Base-by-base conservation (phyloP, 108 stramenopile species). In the Nitzschia inconspicua region DNA sequence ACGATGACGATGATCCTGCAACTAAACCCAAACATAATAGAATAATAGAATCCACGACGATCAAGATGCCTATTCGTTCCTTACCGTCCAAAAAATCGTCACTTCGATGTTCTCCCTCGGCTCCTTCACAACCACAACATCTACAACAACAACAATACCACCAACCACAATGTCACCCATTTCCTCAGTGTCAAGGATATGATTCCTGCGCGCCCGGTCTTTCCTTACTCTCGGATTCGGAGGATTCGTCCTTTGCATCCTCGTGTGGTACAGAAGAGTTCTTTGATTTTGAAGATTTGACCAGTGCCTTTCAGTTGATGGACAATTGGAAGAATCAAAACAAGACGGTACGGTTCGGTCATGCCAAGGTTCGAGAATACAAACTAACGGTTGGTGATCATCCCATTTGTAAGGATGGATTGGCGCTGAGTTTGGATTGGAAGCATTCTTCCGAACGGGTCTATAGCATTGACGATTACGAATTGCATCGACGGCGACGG, bases 351-450 rank as follows among this genome's bases (percentile, higher is more conserved):
- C 46, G 57, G 25, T 68, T 68, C 35, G 8, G 10, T 14, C 30
- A 39, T 0, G 50, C 50, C 9, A 28, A 36, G 1, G 47, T 68
- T 30, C 72, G 76, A 29, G 60, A 72, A 27, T 74, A 80, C 56
- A 43, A 40, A 18, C 27, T 79, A 10, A 65, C 56, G 9, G 31
- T 80, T 8, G 83, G 79, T 35, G 83, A 80, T 61, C 71, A 83
- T 51, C 78, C 78, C 7, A 58, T 52, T 3, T 79, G 78, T 47
- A 29, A 36, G 11, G 57, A 65, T 47, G 72, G 73, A 2, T 43
- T 67, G n/a, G 72, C 83, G 7, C 14, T 84, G 4, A 71, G 62
- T 43, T 65, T 84, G 27, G 83, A 68, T 64, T 84, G 83, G 83
- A 32, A 36, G 3, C 70, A 77, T 35, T 29, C 43, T 1, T 53